Conservation (phyloP, 495 filamentous ascomycete genomes). For the Hypoxylon fuscum region DNA sequence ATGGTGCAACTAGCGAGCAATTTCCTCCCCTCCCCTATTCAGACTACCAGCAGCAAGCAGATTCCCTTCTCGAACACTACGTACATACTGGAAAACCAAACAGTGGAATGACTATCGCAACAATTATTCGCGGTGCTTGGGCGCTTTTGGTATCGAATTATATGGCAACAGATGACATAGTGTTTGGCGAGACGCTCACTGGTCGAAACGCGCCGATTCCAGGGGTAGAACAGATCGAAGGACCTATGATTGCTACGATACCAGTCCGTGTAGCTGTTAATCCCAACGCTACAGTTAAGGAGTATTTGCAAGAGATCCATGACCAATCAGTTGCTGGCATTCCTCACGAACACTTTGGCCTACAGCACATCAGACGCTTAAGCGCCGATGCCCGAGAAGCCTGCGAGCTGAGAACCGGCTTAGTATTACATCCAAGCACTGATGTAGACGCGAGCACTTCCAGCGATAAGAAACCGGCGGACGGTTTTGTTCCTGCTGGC, state of each 20-base stretch:
- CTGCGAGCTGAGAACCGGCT: constrained; percentile 63
- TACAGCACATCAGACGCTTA: constrained; percentile 73
- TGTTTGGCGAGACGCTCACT: constrained; percentile 65
- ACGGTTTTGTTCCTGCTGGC: constrained; percentile 58
- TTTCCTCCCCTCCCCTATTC: constrained; percentile 65
- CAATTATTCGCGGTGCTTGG: constrained; percentile 70
- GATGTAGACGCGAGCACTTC: constrained; percentile 39
- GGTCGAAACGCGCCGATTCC: constrained; percentile 62
- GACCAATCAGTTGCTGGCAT: constrained; percentile 61
- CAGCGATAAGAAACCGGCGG: constrained; percentile 53
- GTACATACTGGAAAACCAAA: constrained; percentile 51
- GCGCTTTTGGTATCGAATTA: constrained; percentile 65
- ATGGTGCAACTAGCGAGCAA: constrained; percentile 62
- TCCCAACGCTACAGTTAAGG: constrained; percentile 35
- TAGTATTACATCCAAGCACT: constrained; percentile 57
- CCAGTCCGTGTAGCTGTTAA: constrained; percentile 64
- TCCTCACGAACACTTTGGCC: constrained; percentile 71
- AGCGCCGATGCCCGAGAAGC: constrained; percentile 69
- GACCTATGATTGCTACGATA: constrained; percentile 71
- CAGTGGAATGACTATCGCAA: constrained; percentile 62
- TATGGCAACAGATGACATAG: constrained; percentile 60
- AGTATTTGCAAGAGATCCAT: constrained; percentile 63
- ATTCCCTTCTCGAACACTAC: constrained; percentile 61
- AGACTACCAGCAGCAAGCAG: constrained; percentile 63
- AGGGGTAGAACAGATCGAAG: constrained; percentile 62